A percentile compares a stretch with the other conserved stretches of the same genome.
phyloP scores from a whole-genome alignment of 2,329 filamentous ascomycete genomes.

The Cordyceps cicadae region DNA sequence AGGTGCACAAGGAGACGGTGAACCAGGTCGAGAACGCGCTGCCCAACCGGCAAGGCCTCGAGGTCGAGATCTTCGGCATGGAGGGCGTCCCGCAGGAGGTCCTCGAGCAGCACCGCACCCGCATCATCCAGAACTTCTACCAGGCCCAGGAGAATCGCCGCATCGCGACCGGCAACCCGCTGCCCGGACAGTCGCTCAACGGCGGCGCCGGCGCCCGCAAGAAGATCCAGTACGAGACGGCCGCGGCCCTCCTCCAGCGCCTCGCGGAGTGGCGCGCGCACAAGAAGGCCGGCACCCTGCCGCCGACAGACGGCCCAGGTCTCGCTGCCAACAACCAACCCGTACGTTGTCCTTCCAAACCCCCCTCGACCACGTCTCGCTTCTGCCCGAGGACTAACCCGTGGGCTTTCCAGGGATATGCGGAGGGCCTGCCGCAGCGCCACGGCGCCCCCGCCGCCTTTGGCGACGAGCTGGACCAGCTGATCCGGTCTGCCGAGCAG shows the following conservation, averaged over 20 bases:
- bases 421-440: conserved; percentile 27
- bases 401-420: neutral
- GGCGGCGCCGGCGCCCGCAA: conserved; percentile 46
- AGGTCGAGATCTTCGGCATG: conserved; percentile 97
- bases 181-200: conserved; percentile 56
- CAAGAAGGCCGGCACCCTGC: conserved; percentile 47
- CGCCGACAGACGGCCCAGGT: conserved; percentile 20
- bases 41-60: conserved; percentile 73
- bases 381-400: neutral
- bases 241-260: conserved; percentile 72
- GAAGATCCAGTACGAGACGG: conserved; percentile 64
- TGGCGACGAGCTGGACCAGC: conserved; percentile 56
- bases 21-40: conserved; percentile 86
- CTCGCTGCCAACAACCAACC: neutral
- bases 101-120: conserved; percentile 72
- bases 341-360: neutral
- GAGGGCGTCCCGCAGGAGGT: conserved; percentile 89
- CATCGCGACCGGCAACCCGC: conserved; percentile 74
- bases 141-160: conserved; percentile 76
- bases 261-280: conserved; percentile 69
- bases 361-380: too few relatives aligned
- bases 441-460: neutral
- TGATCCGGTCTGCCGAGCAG: conserved; percentile 57
- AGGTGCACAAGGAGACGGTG: conserved; percentile 93
- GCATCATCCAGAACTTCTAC: conserved; percentile 78